These are phyloP conservation scores for Cystobasidium ongulense DNA, from an alignment of 768 basidiomycete species.

Conservation along the genomic window DNA sequence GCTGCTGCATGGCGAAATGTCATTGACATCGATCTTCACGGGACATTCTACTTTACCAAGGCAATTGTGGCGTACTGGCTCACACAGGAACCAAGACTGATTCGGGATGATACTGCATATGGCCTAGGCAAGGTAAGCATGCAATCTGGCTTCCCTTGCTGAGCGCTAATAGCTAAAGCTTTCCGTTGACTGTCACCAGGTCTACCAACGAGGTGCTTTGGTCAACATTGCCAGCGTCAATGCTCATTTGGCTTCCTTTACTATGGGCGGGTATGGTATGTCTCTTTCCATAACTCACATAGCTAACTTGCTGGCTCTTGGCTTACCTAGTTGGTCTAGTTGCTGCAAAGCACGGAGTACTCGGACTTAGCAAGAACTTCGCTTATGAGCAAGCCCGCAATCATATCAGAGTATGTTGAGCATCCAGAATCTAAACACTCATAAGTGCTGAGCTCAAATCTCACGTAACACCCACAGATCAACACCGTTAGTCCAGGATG, in stretches of 20 bases:
- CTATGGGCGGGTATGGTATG: conserved; percentile 11
- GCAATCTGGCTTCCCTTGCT: too few relatives aligned
- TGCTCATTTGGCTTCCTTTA: background rate
- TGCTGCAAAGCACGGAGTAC: background rate
- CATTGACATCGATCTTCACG: conserved; percentile 7
- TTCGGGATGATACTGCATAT: conserved; percentile 8
- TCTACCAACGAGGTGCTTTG: background rate
- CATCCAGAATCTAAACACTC: background rate
- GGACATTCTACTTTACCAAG: conserved; percentile 12
- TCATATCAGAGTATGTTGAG: background rate
- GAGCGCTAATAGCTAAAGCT: background rate
- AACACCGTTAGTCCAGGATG: background rate
- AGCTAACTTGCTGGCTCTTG: background rate
- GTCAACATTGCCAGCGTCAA: conserved; percentile 3
- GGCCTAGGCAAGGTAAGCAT: background rate
- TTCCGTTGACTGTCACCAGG: background rate
- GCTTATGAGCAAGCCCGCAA: background rate
- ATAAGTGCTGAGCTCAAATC: background rate
- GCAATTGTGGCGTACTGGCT: conserved; percentile 13
- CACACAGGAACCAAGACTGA: conserved; percentile 1
- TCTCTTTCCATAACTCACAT: background rate
- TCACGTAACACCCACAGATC: conserved; percentile 1
- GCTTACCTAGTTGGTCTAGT: conserved; percentile 5
- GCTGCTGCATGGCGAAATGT: background rate
- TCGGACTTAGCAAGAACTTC: conserved; percentile 2